Evolutionary conservation across 106 monocot genomes (phyloP), one percentile per base, ranked within the genome.

Genomic region (Acorus gramineus): DNA sequence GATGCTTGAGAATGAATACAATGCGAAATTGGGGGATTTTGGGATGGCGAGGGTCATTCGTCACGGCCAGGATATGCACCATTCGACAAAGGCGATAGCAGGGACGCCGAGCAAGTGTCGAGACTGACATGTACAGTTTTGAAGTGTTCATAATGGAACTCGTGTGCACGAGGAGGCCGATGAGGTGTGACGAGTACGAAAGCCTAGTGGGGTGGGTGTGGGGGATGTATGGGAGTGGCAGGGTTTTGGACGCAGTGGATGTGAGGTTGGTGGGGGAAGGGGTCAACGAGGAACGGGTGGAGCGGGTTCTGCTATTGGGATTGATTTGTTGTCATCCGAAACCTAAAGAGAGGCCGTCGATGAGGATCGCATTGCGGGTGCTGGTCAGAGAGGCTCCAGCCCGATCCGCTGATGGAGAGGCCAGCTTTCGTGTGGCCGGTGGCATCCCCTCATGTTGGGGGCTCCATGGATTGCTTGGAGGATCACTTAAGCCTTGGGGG

Each of bases 1-100:
- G 28, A 73, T 73, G 73, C 57, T 73, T 12, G 73, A 73, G 56
- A 51, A 64, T 2, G 14, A 7, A 11, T 73, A 65, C 73, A 65
- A 65, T 10, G 73, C 73, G 4, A 73, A 73, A 51, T 56, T 73
- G 9, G 73, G 73, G 11, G 73, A 73, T 48, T 73, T 73, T 5
- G 73, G 73, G 14, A 48, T 73, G 8, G 73, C 73, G 8, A 64
- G 64, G 42, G 49, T 73, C 43, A 49, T 65, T 0, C 56, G 64
- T 42, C 73, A 73, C 46, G 52, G 57, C 9, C 13, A 46, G 9
- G 64, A 56, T 2, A 12, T 46, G 46, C 46, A 65, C 50, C 28
- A 28, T 28, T 28, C 28, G 1, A 63, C 65, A 14, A 72, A 54
- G 8, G 49, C 52, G 46, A 11, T 57, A 11, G 73, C 73, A 11